Evolutionary conservation across 202 grass and related monocot genomes (phyloP).

Genomic region (Alloteropsis angusta): DNA sequence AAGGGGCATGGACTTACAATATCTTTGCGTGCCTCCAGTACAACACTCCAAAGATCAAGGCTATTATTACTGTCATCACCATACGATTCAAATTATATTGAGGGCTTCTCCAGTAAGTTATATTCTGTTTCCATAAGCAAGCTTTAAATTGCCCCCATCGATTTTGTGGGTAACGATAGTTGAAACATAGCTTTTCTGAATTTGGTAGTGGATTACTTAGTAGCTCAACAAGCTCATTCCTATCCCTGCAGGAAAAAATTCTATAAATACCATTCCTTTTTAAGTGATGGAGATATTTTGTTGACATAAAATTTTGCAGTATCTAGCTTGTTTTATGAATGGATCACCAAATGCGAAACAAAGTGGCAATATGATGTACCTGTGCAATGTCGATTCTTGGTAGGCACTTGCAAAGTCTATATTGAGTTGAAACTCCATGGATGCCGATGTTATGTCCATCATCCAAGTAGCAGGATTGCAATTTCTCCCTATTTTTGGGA

Average conservation of each 20-base stretch:
- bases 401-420: conserved; percentile 39
- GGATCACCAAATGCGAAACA: neutral
- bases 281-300: neutral
- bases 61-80: conserved; percentile 24
- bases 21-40: conserved; percentile 50
- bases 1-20: conserved; percentile 33
- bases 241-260: conserved; percentile 33
- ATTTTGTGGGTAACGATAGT: conserved; percentile 35
- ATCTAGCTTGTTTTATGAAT: neutral
- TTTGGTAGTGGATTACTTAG: conserved; percentile 34
- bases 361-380: neutral
- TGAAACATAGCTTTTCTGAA: conserved; percentile 38
- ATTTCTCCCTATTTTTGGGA: conserved; percentile 29
- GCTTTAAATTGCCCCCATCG: conserved; percentile 57
- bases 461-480: conserved; percentile 55
- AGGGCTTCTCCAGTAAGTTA: conserved; percentile 75
- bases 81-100: conserved; percentile 54
- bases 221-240: conserved; percentile 28
- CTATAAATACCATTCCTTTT: neutral
- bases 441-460: conserved; percentile 34
- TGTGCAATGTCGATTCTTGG: conserved; percentile 14
- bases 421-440: conserved; percentile 29
- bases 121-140: conserved; percentile 71
- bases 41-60: conserved; percentile 30
- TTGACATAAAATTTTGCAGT: neutral